phyloP scores from a whole-genome alignment of 176 grass and related monocot genomes.

The Carex kokanica region DNA sequence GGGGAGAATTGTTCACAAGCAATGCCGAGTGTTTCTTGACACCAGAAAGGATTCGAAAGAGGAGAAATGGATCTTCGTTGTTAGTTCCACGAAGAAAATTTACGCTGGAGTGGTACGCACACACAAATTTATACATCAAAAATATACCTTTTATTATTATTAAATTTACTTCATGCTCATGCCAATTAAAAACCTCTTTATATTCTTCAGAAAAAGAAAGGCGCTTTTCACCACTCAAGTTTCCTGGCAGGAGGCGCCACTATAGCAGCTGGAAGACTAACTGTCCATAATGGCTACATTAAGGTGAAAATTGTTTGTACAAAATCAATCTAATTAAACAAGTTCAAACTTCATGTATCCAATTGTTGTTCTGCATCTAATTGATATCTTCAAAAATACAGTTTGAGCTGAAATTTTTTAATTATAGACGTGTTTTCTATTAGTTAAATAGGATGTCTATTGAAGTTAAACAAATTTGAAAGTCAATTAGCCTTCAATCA shows the following conservation, averaged over 20 bases:
- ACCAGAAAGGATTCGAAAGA: slow-evolving; percentile 27
- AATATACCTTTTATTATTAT: background rate
- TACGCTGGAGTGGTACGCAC: slow-evolving; percentile 35
- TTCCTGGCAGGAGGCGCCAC: slow-evolving; percentile 80
- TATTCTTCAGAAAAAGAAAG: slow-evolving; percentile 52
- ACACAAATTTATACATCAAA: background rate
- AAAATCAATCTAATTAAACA: background rate
- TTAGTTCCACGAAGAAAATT: slow-evolving; percentile 34
- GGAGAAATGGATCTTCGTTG: slow-evolving; percentile 45
- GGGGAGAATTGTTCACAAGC: slow-evolving; percentile 27
- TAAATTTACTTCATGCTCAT: no score
- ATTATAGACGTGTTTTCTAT: background rate
- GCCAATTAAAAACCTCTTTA: background rate
- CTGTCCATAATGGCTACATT: slow-evolving; percentile 52
- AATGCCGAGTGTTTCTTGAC: slow-evolving; percentile 1
- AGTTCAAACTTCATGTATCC: background rate
- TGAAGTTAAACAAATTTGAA: background rate
- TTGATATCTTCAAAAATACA: background rate
- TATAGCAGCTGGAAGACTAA: slow-evolving; percentile 58
- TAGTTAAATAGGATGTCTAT: background rate
- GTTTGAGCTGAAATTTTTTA: background rate
- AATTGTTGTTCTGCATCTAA: background rate
- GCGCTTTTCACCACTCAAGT: slow-evolving; percentile 76
- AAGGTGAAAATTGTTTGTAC: slow-evolving; percentile 36
- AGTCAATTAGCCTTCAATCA: background rate